Evolutionary conservation across 1,139 yeast species (phyloP).

Genomic region (Suhomyces bokatorum): DNA sequence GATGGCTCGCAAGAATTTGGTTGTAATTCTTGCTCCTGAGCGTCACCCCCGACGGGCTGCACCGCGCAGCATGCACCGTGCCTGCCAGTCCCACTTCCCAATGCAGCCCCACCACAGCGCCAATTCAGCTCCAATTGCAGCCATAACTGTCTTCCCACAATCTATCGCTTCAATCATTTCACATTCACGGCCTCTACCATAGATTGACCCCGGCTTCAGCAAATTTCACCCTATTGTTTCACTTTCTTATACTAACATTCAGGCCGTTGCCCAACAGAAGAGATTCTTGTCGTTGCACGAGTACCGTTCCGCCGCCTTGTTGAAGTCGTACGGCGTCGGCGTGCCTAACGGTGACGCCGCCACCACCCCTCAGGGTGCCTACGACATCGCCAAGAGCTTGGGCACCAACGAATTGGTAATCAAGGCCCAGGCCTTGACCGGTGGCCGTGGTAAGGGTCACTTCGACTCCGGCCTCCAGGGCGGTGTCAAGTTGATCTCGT

Average conservation of each 20-base stretch:
- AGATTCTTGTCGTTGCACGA: slow-evolving; percentile 91
- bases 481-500: slow-evolving; percentile 87
- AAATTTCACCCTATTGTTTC: too few species aligned
- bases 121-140: too few species aligned
- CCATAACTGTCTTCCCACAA: too few species aligned
- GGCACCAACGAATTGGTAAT: slow-evolving; percentile 82
- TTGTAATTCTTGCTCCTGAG: too few species aligned
- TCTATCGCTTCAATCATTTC: too few species aligned
- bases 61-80: too few species aligned
- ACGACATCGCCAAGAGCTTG: slow-evolving; percentile 65
- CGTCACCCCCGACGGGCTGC: too few species aligned
- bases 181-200: too few species aligned
- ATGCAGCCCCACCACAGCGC: too few species aligned
- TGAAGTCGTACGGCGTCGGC: slow-evolving; percentile 80
- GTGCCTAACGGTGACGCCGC: slow-evolving; percentile 94
- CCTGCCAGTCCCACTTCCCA: too few species aligned
- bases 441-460: slow-evolving; percentile 99
- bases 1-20: too few species aligned
- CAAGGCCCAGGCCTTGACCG: slow-evolving; percentile 98
- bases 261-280: slow-evolving; percentile 30
- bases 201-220: too few species aligned
- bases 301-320: slow-evolving; percentile 89
- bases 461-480: slow-evolving; percentile 95
- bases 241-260: slow-evolving; percentile 23
- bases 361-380: slow-evolving; percentile 86